Percentiles rank a stretch among this genome's conserved stretches.
Conservation (phyloP, 2,329 filamentous ascomycete species). For the Diaporthe citriasiana region DNA sequence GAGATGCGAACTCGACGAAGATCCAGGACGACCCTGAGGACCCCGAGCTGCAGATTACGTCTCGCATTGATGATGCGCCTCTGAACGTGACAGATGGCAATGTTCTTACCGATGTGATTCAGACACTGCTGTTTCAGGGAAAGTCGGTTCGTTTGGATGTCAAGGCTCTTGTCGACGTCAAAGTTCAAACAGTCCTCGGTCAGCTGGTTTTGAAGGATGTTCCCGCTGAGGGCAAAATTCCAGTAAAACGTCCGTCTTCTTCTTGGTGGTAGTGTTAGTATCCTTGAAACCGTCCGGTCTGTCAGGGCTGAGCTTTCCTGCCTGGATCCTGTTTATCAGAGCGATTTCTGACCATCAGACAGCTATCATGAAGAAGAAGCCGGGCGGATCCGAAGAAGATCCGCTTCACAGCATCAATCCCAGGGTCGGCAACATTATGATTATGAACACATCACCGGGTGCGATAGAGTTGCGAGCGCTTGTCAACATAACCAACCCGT, state of each 20-base stretch:
- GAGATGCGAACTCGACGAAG: slow-evolving; percentile 84
- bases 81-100: slow-evolving; percentile 85
- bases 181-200: slow-evolving; percentile 85
- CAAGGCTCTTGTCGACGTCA: slow-evolving; percentile 84
- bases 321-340: slow-evolving; percentile 28
- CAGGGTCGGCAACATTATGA: slow-evolving; percentile 77
- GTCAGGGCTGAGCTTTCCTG: slow-evolving; percentile 29
- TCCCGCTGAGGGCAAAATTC: slow-evolving; percentile 87
- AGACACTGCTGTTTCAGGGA: slow-evolving; percentile 82
- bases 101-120: slow-evolving; percentile 85
- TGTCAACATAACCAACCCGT: slow-evolving; percentile 92
- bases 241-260: slow-evolving; percentile 91
- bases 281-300: slow-evolving; percentile 43
- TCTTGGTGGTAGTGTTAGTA: slow-evolving; percentile 62
- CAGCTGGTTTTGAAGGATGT: slow-evolving; percentile 85
- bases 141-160: slow-evolving; percentile 80
- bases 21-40: slow-evolving; percentile 70
- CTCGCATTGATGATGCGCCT: slow-evolving; percentile 82
- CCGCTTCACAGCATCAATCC: slow-evolving; percentile 66
- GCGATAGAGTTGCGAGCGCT: slow-evolving; percentile 79
- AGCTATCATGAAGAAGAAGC: slow-evolving; percentile 42
- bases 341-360: slow-evolving; percentile 16
- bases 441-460: slow-evolving; percentile 79
- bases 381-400: slow-evolving; percentile 49
- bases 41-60: slow-evolving; percentile 79